A percentile compares a stretch with the other conserved stretches of the same genome.
These are phyloP conservation scores for Naumovozyma dairenensis DNA, from an alignment of 805 yeast genomes.

Conservation along the genomic window DNA sequence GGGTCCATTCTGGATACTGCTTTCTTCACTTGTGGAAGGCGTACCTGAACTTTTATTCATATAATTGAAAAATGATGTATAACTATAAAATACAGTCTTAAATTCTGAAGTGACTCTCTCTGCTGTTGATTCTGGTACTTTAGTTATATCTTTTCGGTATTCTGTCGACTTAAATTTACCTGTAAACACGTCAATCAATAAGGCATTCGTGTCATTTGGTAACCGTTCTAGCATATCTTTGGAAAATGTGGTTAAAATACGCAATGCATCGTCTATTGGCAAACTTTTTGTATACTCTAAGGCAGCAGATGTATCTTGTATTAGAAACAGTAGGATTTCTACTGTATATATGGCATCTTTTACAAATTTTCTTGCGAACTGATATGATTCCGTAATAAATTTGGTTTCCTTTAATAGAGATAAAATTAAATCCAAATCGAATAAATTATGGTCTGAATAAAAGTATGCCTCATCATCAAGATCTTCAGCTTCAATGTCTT, in stretches of 20 bases:
- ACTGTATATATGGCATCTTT: conserved; percentile 70
- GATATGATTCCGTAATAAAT: conserved; percentile 55
- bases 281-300: conserved; percentile 58
- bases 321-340: conserved; percentile 59
- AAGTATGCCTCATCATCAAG: conserved; percentile 31
- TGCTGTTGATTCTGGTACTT: neutral
- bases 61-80: conserved; percentile 49
- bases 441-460: conserved; percentile 27
- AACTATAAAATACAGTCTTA: conserved; percentile 38
- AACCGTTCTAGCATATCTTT: conserved; percentile 51
- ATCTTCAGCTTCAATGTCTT: conserved; percentile 26
- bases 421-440: conserved; percentile 61
- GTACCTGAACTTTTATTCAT: conserved; percentile 32
- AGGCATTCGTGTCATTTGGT: conserved; percentile 74
- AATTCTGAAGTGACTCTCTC: conserved; percentile 8
- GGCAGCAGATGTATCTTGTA: conserved; percentile 50
- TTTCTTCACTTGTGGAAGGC: conserved; percentile 8
- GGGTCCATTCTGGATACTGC: conserved; percentile 2
- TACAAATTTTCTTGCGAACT: conserved; percentile 51
- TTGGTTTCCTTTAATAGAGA: conserved; percentile 65
- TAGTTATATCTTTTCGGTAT: conserved; percentile 4
- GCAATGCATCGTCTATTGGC: conserved; percentile 64
- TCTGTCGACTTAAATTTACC: conserved; percentile 57
- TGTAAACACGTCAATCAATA: conserved; percentile 80
- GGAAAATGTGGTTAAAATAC: conserved; percentile 60